Evolutionary conservation across 352 stramenopile genomes (phyloP).

Genomic region (Thalassiosira oceanica): DNA sequence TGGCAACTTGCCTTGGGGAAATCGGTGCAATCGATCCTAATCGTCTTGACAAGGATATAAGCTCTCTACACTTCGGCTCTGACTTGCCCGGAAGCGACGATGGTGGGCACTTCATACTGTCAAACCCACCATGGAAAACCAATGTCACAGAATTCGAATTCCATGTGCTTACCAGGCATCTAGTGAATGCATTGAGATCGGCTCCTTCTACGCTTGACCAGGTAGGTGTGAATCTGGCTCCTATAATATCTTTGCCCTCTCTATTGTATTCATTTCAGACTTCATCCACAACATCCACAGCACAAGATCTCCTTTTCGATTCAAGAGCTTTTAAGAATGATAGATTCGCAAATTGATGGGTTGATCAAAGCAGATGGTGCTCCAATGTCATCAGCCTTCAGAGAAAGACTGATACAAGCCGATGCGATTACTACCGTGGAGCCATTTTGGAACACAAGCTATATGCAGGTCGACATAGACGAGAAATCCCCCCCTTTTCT

Average conservation of each 20-base stretch:
- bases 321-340: slow-evolving; percentile 73
- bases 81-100: slow-evolving; percentile 33
- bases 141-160: slow-evolving; percentile 58
- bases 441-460: slow-evolving; percentile 78
- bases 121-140: slow-evolving; percentile 77
- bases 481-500: slow-evolving; percentile 74
- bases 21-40: slow-evolving; percentile 77
- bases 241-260: too few species aligned
- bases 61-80: slow-evolving; percentile 39
- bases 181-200: slow-evolving; percentile 75
- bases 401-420: slow-evolving; percentile 61
- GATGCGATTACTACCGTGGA: slow-evolving; percentile 72
- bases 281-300: too few species aligned
- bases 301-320: slow-evolving; percentile 83
- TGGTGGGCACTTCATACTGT: slow-evolving; percentile 59
- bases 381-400: slow-evolving; percentile 69
- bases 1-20: slow-evolving; percentile 78
- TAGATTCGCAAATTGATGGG: slow-evolving; percentile 48
- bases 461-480: slow-evolving; percentile 60
- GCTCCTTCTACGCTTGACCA: slow-evolving; percentile 67
- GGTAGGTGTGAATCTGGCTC: too few species aligned
- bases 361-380: slow-evolving; percentile 23
- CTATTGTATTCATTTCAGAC: too few species aligned
- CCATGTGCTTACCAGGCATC: slow-evolving; percentile 67
- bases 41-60: slow-evolving; percentile 59